Evolutionary conservation across 495 filamentous ascomycete species (phyloP).

Genomic region (Haplographium delicatum): DNA sequence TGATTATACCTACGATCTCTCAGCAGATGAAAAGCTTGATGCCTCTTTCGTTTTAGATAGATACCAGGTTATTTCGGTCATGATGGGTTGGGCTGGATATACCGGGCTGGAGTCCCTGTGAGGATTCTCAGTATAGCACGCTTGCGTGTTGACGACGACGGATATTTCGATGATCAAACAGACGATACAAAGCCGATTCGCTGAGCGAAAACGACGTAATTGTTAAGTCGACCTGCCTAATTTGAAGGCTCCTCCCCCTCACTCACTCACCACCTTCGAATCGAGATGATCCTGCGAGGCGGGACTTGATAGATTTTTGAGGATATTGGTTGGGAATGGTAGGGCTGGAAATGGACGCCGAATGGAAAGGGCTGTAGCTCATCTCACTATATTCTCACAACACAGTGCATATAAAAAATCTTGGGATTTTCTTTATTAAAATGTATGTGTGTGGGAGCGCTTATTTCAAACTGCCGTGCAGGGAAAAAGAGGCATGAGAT

Average conservation of each 20-base stretch:
- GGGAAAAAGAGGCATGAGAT: conserved; percentile 24
- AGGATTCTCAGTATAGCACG: conserved; percentile 21
- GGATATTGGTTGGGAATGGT: neutral
- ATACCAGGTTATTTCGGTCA: conserved; percentile 7
- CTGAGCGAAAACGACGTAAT: conserved; percentile 14
- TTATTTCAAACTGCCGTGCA: conserved; percentile 19
- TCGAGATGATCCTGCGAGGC: conserved; percentile 14
- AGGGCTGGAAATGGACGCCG: neutral
- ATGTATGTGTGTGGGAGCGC: conserved; percentile 13
- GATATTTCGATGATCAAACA: conserved; percentile 4
- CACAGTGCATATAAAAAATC: conserved; percentile 5
- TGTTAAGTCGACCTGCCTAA: conserved; percentile 22
- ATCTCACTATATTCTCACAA: conserved; percentile 27
- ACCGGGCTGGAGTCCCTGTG: conserved; percentile 24
- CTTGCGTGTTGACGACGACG: conserved; percentile 25
- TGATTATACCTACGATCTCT: conserved; percentile 9
- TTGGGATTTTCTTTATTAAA: neutral
- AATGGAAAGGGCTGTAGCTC: conserved; percentile 23
- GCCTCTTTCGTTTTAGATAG: conserved; percentile 23
- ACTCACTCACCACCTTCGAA: conserved; percentile 18
- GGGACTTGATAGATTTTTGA: conserved; percentile 11
- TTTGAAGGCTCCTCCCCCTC: neutral
- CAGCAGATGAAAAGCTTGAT: conserved; percentile 24
- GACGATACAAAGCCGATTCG: conserved; percentile 19
- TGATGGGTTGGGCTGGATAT: conserved; percentile 18